Base-by-base conservation (phyloP, 192 early-diverging fungal genomes). In the Coemansia sp. region DNA sequence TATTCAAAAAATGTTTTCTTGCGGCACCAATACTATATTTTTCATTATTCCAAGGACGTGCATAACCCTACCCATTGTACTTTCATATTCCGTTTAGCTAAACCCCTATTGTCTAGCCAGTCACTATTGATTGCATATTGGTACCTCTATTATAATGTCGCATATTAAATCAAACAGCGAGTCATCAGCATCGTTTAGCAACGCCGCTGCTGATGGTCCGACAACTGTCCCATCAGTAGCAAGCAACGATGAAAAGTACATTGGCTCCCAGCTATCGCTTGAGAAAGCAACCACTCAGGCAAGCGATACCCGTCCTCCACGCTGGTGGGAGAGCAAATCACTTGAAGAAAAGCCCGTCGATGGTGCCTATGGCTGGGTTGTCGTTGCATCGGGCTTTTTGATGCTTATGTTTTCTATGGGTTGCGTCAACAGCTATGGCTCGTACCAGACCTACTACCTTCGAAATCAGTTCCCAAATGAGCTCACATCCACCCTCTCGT, bases 381-480 rank as follows among this genome's bases (percentile, higher is more conserved):
- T 83, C 4, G 81, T 80, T 3, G 64, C 40, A 11, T 65, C 69
- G 0, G 78, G 69, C 2, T 80, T 60, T 29, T 67, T 77, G 35
- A 77, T 80, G 34, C 58, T 79, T 20, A 72, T 73, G 40, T 63
- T 79, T 20, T 67, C 78, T 7, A 70, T 83, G 50, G 81, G 81
- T 20, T 71, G 65, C 10, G 66, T 74, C 65, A 80, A 82, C 50
- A 72, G 67, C 49, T 82, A 77, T 46, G 81, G 81, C 27, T 53
- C 64, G 1, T 82, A 78, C 59, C 60, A 79, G 46, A 77, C 73
- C 0, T 61, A 67, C 29, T 75, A 78, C 45, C 60, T 52, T 29
- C 2, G 36, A 15, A 17, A 64, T 37, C 48, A 64, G 26, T 78
- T 69, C 15, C 60, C 61, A 9, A 45, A 68, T 22, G 64, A 74